phyloP scores from a whole-genome alignment of 2,329 filamentous ascomycete species.

The Blumeriella jaapii region DNA sequence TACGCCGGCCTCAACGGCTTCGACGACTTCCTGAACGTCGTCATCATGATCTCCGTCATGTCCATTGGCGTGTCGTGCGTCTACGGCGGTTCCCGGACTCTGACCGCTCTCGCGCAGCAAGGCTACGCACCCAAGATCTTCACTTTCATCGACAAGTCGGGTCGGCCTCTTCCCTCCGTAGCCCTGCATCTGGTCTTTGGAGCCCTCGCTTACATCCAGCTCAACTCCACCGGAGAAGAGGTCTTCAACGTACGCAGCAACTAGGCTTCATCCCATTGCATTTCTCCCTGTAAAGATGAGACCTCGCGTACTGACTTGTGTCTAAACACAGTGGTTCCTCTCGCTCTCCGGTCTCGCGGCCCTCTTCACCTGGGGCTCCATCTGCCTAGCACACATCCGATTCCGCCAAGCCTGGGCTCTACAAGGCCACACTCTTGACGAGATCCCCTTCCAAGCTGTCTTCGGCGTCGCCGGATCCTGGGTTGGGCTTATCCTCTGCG shows the following conservation, averaged over 20 bases:
- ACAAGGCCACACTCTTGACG: conserved; percentile 40
- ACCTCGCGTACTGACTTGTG: too few species aligned
- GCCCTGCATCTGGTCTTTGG: conserved; percentile 1
- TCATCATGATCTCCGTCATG: conserved; percentile 5
- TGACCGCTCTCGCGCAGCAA: conserved; percentile 6
- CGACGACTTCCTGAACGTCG: conserved; percentile 5
- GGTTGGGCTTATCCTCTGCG: conserved; percentile 53
- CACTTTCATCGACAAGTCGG: conserved; percentile 7
- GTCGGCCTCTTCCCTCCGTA: conserved; percentile 5
- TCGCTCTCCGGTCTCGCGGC: conserved; percentile 59
- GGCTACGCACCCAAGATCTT: conserved; percentile 59
- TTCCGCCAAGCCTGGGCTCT: conserved; percentile 50
- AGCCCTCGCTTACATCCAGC: conserved; percentile 4
- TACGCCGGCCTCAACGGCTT: conserved; percentile 5
- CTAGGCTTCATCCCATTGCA: too few species aligned
- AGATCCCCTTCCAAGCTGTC: conserved; percentile 34
- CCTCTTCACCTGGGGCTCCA: conserved; percentile 63
- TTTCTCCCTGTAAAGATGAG: too few species aligned
- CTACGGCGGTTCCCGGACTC: conserved; percentile 5
- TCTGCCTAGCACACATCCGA: conserved; percentile 51
- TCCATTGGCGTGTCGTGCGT: conserved; percentile 7
- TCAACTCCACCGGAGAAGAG: conserved; percentile 2
- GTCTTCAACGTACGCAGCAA: too few species aligned
- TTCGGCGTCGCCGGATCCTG: conserved; percentile 55
- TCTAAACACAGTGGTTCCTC: too few species aligned